phyloP scores from a whole-genome alignment of 208 protist genomes.

The Angomonas ambiguus region DNA sequence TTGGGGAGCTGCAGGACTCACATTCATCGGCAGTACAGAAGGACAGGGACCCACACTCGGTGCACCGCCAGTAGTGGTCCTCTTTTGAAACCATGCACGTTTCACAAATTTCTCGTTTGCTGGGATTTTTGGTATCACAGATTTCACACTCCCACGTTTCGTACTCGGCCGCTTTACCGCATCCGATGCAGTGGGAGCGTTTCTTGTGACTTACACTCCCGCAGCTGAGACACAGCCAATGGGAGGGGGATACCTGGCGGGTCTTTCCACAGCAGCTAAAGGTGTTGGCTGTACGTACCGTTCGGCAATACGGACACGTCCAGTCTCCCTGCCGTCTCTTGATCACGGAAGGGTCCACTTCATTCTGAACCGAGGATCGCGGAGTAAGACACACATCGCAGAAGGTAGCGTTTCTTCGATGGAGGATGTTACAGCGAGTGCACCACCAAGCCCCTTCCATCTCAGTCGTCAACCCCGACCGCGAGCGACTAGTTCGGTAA shows the following conservation, averaged over 20 bases:
- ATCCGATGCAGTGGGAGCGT: constrained; percentile 59
- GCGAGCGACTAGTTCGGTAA: neutral
- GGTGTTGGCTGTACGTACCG: constrained; percentile 21
- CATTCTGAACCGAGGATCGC: constrained; percentile 5
- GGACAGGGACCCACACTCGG: constrained; percentile 12
- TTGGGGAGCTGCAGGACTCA: constrained; percentile 19
- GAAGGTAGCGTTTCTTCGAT: constrained; percentile 73
- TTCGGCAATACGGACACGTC: constrained; percentile 79
- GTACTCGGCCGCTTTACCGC: constrained; percentile 25
- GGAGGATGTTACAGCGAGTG: constrained; percentile 61
- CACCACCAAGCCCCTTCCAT: constrained; percentile 68
- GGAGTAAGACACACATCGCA: constrained; percentile 82
- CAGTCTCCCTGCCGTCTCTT: constrained; percentile 27
- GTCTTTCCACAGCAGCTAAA: constrained; percentile 46
- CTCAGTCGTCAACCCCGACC: neutral
- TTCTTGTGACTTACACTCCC: constrained; percentile 62
- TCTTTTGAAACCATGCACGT: constrained; percentile 41
- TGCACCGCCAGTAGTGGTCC: constrained; percentile 30
- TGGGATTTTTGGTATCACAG: constrained; percentile 40
- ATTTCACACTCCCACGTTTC: constrained; percentile 44
- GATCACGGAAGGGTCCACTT: neutral
- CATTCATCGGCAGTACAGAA: constrained; percentile 11
- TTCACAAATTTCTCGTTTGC: constrained; percentile 25
- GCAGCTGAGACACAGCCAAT: constrained; percentile 74
- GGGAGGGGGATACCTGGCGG: constrained; percentile 57